These are phyloP conservation scores for Exophiala sp. DNA, from an alignment of 2,329 filamentous ascomycete species.

Conservation along the genomic window DNA sequence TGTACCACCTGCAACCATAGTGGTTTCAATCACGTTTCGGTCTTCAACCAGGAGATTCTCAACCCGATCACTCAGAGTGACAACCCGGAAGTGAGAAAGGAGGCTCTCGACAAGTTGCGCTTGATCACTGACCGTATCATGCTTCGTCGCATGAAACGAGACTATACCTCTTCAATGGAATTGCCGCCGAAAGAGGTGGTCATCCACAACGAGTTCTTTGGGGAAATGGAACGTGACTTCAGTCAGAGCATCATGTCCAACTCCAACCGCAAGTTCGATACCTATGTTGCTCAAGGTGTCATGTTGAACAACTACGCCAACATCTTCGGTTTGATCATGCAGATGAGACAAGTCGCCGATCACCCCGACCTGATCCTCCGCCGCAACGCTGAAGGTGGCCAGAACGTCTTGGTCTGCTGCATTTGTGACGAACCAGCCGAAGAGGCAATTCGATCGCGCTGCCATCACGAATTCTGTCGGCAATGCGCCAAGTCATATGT, in stretches of 20 bases:
- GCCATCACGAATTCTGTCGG: constrained; percentile 88
- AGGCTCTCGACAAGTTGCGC: constrained; percentile 74
- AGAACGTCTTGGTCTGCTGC: constrained; percentile 85
- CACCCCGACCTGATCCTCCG: constrained; percentile 91
- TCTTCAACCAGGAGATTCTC: constrained; percentile 91
- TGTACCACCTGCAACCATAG: constrained; percentile 65
- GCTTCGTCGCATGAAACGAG: constrained; percentile 88
- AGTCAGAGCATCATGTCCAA: constrained; percentile 93
- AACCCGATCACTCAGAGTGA: constrained; percentile 66
- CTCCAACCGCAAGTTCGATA: constrained; percentile 82
- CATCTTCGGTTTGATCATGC: constrained; percentile 97
- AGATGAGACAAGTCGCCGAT: constrained; percentile 96
- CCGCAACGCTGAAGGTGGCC: constrained; percentile 76
- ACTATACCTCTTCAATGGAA: constrained; percentile 92
- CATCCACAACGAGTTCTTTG: constrained; percentile 92
- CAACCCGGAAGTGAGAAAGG: constrained; percentile 51
- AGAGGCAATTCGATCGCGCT: constrained; percentile 85
- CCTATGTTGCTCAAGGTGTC: constrained; percentile 88
- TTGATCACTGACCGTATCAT: constrained; percentile 90
- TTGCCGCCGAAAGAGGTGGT: constrained; percentile 90
- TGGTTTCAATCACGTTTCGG: constrained; percentile 63
- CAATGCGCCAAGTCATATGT: constrained; percentile 75
- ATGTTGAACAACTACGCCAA: constrained; percentile 98
- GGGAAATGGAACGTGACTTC: constrained; percentile 92
- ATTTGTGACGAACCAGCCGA: constrained; percentile 96